Evolutionary conservation across 495 filamentous ascomycete genomes (phyloP).

Genomic region (Rhizodiscina lignyota): DNA sequence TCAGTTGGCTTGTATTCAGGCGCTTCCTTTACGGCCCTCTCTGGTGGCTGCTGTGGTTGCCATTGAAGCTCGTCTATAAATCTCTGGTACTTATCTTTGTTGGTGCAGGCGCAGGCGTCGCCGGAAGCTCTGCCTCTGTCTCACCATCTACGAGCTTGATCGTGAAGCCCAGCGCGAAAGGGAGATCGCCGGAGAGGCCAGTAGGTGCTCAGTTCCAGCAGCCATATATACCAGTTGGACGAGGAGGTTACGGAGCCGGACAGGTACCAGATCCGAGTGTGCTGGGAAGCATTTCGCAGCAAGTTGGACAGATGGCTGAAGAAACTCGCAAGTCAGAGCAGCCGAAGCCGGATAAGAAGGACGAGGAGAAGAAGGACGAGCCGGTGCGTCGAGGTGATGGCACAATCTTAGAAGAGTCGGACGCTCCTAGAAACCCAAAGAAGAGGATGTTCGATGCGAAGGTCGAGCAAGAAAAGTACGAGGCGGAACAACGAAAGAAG

Average conservation of each 20-base stretch:
- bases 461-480: too few species aligned
- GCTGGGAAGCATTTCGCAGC: conserved; percentile 31
- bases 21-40: conserved; percentile 74
- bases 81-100: background rate
- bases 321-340: conserved; percentile 23
- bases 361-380: conserved; percentile 26
- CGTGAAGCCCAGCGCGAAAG: conserved; percentile 24
- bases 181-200: too few species aligned
- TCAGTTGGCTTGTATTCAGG: conserved; percentile 73
- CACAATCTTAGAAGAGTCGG: conserved; percentile 15
- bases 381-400: conserved; percentile 22
- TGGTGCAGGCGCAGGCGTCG: background rate
- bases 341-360: conserved; percentile 7
- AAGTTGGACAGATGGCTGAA: conserved; percentile 38
- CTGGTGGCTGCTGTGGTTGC: conserved; percentile 76
- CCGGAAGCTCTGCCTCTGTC: background rate
- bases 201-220: conserved; percentile 9
- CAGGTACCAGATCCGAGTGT: conserved; percentile 14
- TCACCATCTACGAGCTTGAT: conserved; percentile 16
- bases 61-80: conserved; percentile 35
- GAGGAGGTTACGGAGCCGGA: conserved; percentile 22
- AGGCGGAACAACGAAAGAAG: too few species aligned
- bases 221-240: conserved; percentile 21
- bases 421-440: conserved; percentile 47
- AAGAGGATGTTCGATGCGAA: conserved; percentile 82